These are phyloP conservation scores for Penicillium sclerotigenum DNA, from an alignment of 2,329 filamentous ascomycete genomes.

Conservation along the genomic window DNA sequence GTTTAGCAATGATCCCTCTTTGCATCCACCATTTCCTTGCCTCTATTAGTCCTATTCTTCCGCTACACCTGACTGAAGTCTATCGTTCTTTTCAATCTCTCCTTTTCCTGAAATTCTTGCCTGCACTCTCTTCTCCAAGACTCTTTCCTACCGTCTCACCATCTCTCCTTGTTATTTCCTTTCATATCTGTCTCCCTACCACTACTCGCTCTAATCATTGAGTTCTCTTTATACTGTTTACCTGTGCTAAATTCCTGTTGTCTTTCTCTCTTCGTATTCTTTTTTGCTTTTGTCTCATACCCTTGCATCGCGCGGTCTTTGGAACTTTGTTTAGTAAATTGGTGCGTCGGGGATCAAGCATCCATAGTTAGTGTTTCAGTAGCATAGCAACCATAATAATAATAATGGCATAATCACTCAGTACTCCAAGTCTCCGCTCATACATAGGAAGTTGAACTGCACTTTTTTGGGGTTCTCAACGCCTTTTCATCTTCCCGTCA, in stretches of 20 bases:
- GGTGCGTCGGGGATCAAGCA: neutral
- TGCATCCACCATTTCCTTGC: constrained; percentile 1
- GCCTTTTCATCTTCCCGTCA: neutral
- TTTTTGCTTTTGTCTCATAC: constrained; percentile 15
- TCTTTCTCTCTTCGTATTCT: neutral
- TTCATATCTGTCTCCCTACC: neutral
- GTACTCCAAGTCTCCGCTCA: neutral
- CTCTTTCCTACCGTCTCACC: neutral
- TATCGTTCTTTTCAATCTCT: neutral
- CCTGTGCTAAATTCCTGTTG: too few relatives aligned
- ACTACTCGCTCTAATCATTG: neutral
- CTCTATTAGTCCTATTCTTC: neutral
- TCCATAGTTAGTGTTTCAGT: constrained; percentile 18
- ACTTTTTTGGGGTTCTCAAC: too few relatives aligned
- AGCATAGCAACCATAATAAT: constrained; percentile 23
- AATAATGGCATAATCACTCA: constrained; percentile 15
- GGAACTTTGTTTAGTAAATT: constrained; percentile 5
- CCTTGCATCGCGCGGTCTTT: constrained; percentile 23
- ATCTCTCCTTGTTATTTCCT: neutral
- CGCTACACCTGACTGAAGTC: neutral
- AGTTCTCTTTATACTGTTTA: neutral
- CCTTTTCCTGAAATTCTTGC: neutral
- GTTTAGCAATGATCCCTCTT: constrained; percentile 12
- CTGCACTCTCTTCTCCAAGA: neutral
- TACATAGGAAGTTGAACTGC: too few relatives aligned